phyloP scores from a whole-genome alignment of 2,329 filamentous ascomycete genomes.

The Botryotinia calthae region DNA sequence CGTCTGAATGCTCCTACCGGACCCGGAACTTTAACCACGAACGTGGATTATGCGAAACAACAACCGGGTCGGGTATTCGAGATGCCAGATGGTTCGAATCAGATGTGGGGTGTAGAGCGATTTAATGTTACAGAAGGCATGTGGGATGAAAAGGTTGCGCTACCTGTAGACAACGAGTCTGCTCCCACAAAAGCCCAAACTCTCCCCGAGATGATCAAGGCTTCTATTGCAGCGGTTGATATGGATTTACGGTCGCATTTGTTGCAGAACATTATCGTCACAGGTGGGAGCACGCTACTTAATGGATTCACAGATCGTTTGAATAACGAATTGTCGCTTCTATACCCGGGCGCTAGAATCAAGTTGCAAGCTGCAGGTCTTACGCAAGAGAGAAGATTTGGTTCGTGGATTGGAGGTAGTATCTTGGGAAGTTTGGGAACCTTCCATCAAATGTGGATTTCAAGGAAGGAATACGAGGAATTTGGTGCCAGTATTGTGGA shows the following conservation, averaged over 20 bases:
- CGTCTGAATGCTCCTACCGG: conserved; percentile 51
- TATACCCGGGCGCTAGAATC: conserved; percentile 83
- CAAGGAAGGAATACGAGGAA: conserved; percentile 95
- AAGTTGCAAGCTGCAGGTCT: conserved; percentile 85
- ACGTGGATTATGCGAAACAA: conserved; percentile 71
- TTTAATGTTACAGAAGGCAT: conserved; percentile 84
- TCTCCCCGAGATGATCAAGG: conserved; percentile 77
- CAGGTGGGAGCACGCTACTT: conserved; percentile 80
- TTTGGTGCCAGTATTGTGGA: conserved; percentile 87
- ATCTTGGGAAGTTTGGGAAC: conserved; percentile 93
- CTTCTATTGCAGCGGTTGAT: conserved; percentile 75
- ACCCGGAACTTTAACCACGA: conserved; percentile 51
- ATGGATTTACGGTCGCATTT: conserved; percentile 83
- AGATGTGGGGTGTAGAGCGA: conserved; percentile 86
- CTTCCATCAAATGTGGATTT: conserved; percentile 99
- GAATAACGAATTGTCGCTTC: conserved; percentile 74
- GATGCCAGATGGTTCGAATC: conserved; percentile 95
- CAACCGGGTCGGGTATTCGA: conserved; percentile 87
- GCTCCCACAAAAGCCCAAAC: conserved; percentile 70
- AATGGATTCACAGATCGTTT: conserved; percentile 91
- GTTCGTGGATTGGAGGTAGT: conserved; percentile 93
- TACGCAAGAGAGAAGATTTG: conserved; percentile 85
- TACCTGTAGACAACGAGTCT: conserved; percentile 46
- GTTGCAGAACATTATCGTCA: conserved; percentile 87
- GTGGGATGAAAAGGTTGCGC: conserved; percentile 81